Base-by-base conservation (phyloP, 345 rosid genomes). In the Hibiscus syriacus region DNA sequence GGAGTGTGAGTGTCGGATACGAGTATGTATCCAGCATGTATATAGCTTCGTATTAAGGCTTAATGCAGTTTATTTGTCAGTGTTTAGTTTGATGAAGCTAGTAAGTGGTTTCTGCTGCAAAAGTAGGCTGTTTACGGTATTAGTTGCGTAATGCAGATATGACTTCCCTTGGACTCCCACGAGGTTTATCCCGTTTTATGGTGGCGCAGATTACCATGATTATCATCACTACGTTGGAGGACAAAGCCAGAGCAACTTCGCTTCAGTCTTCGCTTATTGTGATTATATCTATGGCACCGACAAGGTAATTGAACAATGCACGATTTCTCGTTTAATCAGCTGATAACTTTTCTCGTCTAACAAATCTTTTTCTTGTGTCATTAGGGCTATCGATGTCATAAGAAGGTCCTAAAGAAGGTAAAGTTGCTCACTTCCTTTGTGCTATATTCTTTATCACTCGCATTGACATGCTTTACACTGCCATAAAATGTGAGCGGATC, bases 161-260 rank as follows among this genome's bases (percentile, higher is more conserved):
- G 96, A 94, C 74, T 88, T 91, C 67, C 99, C 98, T 27, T 94
- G 99, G 99, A 70, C 69, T 82, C 87, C 90, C 46, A 84, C 95
- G 43, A 94, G 83, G 72, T 91, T 85, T 69, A 89, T 94, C 30
- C 99, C 99, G 29, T 94, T 94, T 76, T 94, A 94, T 54, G 98
- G 99, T 29, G 99, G 99, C 2, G 96, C 99, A 22, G 97, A 94
- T 67, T 82, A 94, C 80, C 99, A 94, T 66, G 99, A 94, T 78
- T 94, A 94, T 68, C 98, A 94, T 77, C 99, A 94, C 72, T 94
- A 91, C 68, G 98, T 95, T 70, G 99, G 99, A 75, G 97, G 86
- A 75, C 96, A 95, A 77, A 92, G 98, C 87, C 99, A 92, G 55
- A 92, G 99, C 79, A 94, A 94, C 79, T 94, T 94, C 59, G 96